Base-by-base conservation (phyloP, 805 yeast species). In the Sugiyamaella boreocaroliniensis region DNA sequence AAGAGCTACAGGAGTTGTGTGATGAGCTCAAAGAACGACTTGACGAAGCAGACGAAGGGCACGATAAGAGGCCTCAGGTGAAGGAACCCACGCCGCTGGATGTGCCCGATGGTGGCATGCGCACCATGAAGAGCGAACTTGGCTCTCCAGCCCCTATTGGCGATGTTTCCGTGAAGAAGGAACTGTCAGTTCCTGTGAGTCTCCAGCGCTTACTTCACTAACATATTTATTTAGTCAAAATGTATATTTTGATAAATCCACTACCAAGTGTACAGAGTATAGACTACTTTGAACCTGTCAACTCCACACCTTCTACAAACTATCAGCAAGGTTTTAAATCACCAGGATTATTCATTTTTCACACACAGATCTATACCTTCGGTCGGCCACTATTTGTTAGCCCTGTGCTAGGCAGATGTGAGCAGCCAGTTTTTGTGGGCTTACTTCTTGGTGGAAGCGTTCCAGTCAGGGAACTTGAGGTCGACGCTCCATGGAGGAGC, bases 401-500 rank as follows among this genome's bases (percentile, higher is more conserved):
- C n/a, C n/a, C n/a, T n/a, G n/a, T n/a, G n/a, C n/a, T n/a, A n/a
- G n/a, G n/a, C n/a, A n/a, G n/a, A n/a, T n/a, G n/a, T n/a, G n/a
- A n/a, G n/a, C n/a, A n/a, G n/a, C n/a, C n/a, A 22, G 26, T 22
- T 22, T 22, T 22, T 3, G 3, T 32, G 37, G n/a, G 4, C 11
- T 32, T 32, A 32, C 10, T 32, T 32, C 37, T 32, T 32, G 37
- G 37, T 3, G 14, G 26, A 22, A 18, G 57, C 55, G 43, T 58
- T 45, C 64, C 65, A 63, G 55, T 62, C 65, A 34, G 63, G 65
- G 61, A 64, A 64, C 52, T 54, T 55, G 43, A 64, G 55, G 47
- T 64, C 62, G 20, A 62, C 62, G 26, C 66, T 66, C 67, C 67
- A 64, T 20, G 61, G 52, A 29, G 66, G 66, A 22, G 43, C 49